Conservation (phyloP, 768 basidiomycete species). For the Gelatoporia subvermispora region DNA sequence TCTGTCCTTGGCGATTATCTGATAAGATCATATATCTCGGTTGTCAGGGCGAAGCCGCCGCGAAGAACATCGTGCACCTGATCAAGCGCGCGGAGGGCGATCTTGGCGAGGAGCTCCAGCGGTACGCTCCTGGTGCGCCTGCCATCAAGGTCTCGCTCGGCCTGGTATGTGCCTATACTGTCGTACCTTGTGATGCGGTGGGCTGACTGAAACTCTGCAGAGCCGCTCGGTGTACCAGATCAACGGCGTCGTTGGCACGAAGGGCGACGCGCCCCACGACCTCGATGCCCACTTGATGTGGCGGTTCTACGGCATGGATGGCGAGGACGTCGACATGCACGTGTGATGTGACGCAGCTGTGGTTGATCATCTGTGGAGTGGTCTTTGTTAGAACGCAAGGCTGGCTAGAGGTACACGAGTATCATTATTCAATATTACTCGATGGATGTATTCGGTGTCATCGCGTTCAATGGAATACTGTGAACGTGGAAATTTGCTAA, state of each 20-base stretch:
- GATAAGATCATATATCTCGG: slow-evolving; percentile 2
- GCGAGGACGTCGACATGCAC: slow-evolving; percentile 29
- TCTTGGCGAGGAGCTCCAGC: slow-evolving; percentile 28
- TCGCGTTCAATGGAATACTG: no score
- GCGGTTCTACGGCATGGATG: slow-evolving; percentile 39
- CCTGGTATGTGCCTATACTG: slow-evolving; percentile 33
- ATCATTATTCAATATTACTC: no score
- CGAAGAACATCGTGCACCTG: slow-evolving; percentile 47
- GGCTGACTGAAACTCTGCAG: slow-evolving; percentile 15
- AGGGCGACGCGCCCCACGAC: slow-evolving; percentile 41
- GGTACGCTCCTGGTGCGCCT: slow-evolving; percentile 41
- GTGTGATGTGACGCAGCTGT: neutral
- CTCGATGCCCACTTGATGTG: slow-evolving; percentile 44
- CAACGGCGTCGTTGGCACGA: slow-evolving; percentile 38
- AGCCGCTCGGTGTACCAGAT: slow-evolving; percentile 44
- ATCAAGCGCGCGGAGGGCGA: slow-evolving; percentile 24
- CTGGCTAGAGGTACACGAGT: no score
- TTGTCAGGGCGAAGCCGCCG: slow-evolving; percentile 43
- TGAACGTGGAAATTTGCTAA: no score
- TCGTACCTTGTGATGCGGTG: neutral
- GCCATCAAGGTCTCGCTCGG: slow-evolving; percentile 64
- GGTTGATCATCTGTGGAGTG: neutral
- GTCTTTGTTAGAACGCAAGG: no score
- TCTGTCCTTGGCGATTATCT: neutral
- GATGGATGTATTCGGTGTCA: no score